Base-by-base conservation (phyloP, 371 early-diverging fungal species). In the Lichtheimia ramosa region DNA sequence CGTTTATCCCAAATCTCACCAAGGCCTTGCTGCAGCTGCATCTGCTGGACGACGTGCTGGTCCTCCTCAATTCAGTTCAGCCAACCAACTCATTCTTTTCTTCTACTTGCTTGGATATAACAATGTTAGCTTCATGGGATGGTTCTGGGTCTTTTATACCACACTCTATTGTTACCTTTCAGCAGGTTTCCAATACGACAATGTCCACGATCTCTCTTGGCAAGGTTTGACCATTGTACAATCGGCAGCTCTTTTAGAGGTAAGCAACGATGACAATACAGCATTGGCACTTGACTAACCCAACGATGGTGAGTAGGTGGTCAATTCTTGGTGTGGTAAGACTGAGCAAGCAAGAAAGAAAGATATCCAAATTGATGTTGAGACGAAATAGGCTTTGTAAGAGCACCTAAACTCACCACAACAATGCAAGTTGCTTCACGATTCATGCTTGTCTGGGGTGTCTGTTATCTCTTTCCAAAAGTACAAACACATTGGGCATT, bases 351-450 rank as follows among this genome's bases (percentile, higher is more conserved):
- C 2, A 8, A 34, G 34, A 8, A 8, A 10, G 23, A 25, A 51
- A 2, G 4, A 2, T 1, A 50, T 20, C 21, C 16, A 25, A 25
- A 25, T 25, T 13, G 14, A 50, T 6, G 27, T n/a, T 25, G 27
- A 51, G 15, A 51, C 13, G 27, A 51, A 51, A 25, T 79, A 72
- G 91, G 92, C 8, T 76, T 90, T 58, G 95, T 96, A 53, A 85
- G 86, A 63, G 88, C 96, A 6, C 88, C 95, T 18, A 71, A 92
- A 4, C 55, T 79, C 42, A 94, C 95, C 0, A 95, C 92, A 1
- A 63, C 80, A 23, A 83, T 90, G 69, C 96, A 97, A 75, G 94
- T 97, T n/a, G 78, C 83, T 52, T 95, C 95, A 28, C 87, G 97
- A 3, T 74, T 96, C 34, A 77, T 92, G 43, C 75, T 97, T 6